These are phyloP conservation scores for Daucus carota DNA, from an alignment of 129 eudicot genomes.

Conservation along the genomic window DNA sequence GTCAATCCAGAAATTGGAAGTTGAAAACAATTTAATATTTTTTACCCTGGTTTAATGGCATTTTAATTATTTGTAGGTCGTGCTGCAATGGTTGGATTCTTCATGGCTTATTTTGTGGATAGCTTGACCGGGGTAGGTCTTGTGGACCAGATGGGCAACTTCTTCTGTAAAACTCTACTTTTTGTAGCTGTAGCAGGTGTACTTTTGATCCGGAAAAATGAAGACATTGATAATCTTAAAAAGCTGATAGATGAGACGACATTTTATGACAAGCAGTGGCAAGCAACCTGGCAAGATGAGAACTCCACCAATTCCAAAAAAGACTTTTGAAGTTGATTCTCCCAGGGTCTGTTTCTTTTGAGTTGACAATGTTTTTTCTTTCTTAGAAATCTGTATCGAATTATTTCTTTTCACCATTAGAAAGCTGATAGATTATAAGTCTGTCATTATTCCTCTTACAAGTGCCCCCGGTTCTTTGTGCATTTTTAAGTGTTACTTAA, in stretches of 20 bases:
- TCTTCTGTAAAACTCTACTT: conserved; percentile 93
- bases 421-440: background rate
- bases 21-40: background rate
- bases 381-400: background rate
- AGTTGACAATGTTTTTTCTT: background rate
- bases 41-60: background rate
- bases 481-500: background rate
- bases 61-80: conserved; percentile 48
- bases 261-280: conserved; percentile 98
- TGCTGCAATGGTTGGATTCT: conserved; percentile 99
- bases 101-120: conserved; percentile 97
- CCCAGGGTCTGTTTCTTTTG: background rate
- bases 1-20: conserved; percentile 1
- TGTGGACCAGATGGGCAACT: conserved; percentile 97
- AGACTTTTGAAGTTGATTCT: conserved; percentile 16
- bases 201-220: conserved; percentile 80
- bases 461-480: no score
- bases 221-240: conserved; percentile 72
- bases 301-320: conserved; percentile 25
- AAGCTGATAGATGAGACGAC: conserved; percentile 86
- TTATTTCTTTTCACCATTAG: background rate
- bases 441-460: background rate
- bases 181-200: conserved; percentile 87
- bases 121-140: conserved; percentile 96
- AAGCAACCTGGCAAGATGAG: conserved; percentile 99